Evolutionary conservation across 306 rosid species (phyloP), one percentile per base, ranked within the genome.

Genomic region (Mimosa pudica): DNA sequence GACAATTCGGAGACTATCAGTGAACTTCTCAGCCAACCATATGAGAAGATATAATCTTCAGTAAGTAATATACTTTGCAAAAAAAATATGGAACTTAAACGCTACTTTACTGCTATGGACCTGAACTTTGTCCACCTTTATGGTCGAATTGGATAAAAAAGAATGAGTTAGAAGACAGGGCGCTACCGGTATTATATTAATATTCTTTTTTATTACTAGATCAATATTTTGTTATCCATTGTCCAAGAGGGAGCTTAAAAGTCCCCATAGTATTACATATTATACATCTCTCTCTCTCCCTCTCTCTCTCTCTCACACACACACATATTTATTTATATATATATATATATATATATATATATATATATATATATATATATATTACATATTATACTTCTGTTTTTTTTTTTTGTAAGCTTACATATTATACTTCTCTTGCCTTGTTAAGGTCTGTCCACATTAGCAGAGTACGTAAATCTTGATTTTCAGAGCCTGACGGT

Each of bases 1-100:
- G 89, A 96, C 84, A 90, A 91, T 79, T 77, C 88, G 86, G 96
- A 88, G 77, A 73, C 84, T 46, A 55, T 65, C 80, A 80, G 87
- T 12, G 87, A 62, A 41, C 73, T 84, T 62, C 75, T 74, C 81
- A 69, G 82, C 88, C 82, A 76, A 82, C 66, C 81, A 74, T 80
- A 70, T 66, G 84, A 83, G 63, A 78, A 83, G 64, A 81, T 70
- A 80, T 92, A 82, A 87, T 65, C 7, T 58, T 46, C 74, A 79
- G 82, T 85, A 83, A 87, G 90, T 82, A 65, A 54, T 75, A 65
- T 78, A 70, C 80, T 70, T 44, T n/a, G 44, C 8, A 30, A 42
- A 45, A 46, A n/a, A 18, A 45, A 45, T 24, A 24, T 70, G 38
- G 74, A 70, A 46, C 51, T 46, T 70, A 2, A 16, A 20, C 8